Percentiles rank a stretch among this genome's conserved stretches.
phyloP scores from a whole-genome alignment of 495 filamentous ascomycete genomes.

The Corynascus novoguineensis region DNA sequence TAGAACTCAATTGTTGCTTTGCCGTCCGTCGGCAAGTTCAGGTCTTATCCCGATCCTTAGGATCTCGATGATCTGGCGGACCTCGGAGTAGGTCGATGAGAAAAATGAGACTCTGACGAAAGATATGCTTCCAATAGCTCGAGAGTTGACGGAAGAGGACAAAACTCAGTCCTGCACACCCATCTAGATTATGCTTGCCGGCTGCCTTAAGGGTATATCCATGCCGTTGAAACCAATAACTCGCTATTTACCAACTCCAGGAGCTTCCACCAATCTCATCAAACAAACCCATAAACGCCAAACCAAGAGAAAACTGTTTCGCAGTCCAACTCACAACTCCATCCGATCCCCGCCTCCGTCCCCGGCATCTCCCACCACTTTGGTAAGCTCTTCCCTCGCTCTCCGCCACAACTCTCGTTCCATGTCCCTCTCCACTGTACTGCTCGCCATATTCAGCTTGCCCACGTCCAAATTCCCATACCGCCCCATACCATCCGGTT shows the following conservation, averaged over 20 bases:
- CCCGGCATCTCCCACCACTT: not conserved
- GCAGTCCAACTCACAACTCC: not conserved
- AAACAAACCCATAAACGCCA: not conserved
- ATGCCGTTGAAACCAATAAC: not conserved
- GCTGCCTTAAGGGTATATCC: constrained; percentile 1
- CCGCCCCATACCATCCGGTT: constrained; percentile 48
- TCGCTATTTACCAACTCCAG: not conserved
- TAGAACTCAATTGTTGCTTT: too few species aligned
- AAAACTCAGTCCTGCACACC: too few species aligned
- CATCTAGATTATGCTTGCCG: not conserved
- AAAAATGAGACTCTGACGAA: too few species aligned
- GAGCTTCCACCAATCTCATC: not conserved
- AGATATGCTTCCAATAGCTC: too few species aligned
- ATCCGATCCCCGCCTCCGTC: constrained; percentile 17
- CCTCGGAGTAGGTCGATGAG: too few species aligned
- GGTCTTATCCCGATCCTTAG: too few species aligned
- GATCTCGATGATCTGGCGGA: too few species aligned
- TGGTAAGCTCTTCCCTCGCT: constrained; percentile 38
- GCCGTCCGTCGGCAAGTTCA: too few species aligned
- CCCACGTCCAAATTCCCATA: constrained; percentile 69
- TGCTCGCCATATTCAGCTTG: constrained; percentile 75
- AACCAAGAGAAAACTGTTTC: not conserved
- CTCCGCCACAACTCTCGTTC: constrained; percentile 72
- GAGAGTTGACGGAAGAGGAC: too few species aligned
- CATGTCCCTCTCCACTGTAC: constrained; percentile 69